Evolutionary conservation across 2,329 filamentous ascomycete species (phyloP), one percentile per base, ranked within the genome.

Genomic region (Exophiala viscosa): DNA sequence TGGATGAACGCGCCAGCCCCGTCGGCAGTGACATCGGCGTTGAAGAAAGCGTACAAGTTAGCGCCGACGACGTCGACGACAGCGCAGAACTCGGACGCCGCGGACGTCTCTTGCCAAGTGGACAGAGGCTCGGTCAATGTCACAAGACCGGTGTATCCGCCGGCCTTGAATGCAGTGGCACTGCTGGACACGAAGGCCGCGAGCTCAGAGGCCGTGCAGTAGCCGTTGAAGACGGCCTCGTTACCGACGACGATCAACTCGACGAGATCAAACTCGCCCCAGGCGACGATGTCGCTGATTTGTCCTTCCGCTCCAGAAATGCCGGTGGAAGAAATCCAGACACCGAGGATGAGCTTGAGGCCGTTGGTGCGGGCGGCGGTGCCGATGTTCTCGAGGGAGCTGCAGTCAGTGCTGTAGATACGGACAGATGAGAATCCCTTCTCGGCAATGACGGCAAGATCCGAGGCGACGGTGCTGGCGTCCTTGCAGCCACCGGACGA

Each of bases 1-100:
- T 78, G 73, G 64, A 91, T 87, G 70, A 96, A 96, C 47, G 75
- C 69, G 68, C 92, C 92, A 50, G 91, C 90, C 45, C 80, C 66
- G 3, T 72, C 65, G 55, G 90, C 81, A 18, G 73, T 67, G 60
- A 85, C 79, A 53, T 80, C 75, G 41, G 82, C 68, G 78, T 95
- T 95, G 86, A 96, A 97, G 86, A 87, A 96, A 62, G 91, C 85
- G 77, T 97, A 91, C 66, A 95, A 84, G 80, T 96, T 96, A 72
- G 83, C 84, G 71, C 86, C 88, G 34, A 89, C 80, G 57, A 95
- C 76, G 67, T 96, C 90, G 54, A 96, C 78, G 64, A 78, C 80
- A 33, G 66, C 64, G 80, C 92, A 96, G 58, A 96, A 79, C 44
- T 71, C 72, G 31, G 57, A 54, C 15, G 68, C 45, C 31, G 68